phyloP scores from a whole-genome alignment of 768 basidiomycete genomes.

The Mycena kentingensis region DNA sequence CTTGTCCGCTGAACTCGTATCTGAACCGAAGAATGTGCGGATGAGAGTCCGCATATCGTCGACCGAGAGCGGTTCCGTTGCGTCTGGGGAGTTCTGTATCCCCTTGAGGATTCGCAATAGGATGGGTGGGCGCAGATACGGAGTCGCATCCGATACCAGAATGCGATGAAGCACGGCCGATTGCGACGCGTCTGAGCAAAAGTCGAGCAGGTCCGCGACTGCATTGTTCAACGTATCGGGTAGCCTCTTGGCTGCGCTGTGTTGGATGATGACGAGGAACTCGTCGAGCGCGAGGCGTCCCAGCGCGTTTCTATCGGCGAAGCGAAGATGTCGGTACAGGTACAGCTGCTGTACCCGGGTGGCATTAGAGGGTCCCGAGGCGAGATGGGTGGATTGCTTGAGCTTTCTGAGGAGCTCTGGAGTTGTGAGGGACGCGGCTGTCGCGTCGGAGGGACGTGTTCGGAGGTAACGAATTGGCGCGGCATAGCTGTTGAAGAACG shows the following conservation, averaged over 20 bases:
- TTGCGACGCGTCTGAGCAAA: conserved; percentile 1
- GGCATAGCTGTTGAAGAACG: conserved; percentile 25
- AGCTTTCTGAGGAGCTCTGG: no score
- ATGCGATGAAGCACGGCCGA: conserved; percentile 11
- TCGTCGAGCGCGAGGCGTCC: conserved; percentile 10
- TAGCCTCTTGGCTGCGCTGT: conserved; percentile 20
- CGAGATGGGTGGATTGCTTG: no score
- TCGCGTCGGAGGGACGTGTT: conserved; percentile 5
- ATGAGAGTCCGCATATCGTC: conserved; percentile 13
- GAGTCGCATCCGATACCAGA: conserved; percentile 16
- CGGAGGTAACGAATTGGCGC: not conserved
- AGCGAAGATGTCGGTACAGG: conserved; percentile 16
- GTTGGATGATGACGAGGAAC: conserved; percentile 9
- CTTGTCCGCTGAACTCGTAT: conserved; percentile 21
- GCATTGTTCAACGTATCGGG: conserved; percentile 22
- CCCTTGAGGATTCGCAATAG: conserved; percentile 23
- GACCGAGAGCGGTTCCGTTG: conserved; percentile 9
- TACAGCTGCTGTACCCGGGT: not conserved
- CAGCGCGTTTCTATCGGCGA: conserved; percentile 9
- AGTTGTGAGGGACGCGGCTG: no score
- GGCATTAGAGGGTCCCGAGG: no score
- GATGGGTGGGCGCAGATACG: conserved; percentile 10
- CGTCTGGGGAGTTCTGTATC: conserved; percentile 13
- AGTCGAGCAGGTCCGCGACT: conserved; percentile 28
- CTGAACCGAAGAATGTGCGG: conserved; percentile 22